Evolutionary conservation across 441 rosid species (phyloP), one percentile per base, ranked within the genome.

Genomic region (Gossypium armourianum): DNA sequence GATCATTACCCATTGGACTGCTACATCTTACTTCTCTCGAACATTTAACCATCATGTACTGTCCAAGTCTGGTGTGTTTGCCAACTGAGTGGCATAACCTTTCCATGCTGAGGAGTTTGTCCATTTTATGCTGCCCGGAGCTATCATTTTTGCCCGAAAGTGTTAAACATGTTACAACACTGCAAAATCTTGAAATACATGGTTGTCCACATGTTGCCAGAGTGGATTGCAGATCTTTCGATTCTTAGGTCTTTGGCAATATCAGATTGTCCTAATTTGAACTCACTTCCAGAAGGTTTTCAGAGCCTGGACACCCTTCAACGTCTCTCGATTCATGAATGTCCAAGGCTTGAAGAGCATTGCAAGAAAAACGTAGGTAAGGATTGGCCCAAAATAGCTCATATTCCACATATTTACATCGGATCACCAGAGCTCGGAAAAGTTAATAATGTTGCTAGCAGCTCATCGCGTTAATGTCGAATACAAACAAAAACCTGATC

Each of bases 141-240:
- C 57, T 79, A 19, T 47, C 59, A 29, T 75, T 68, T 49, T 75
- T 79, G 4, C 80, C 80, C 1, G 73, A 70, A 0, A 66, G 77
- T 50, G 15, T 73, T 19, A 71, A 79, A 73, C 13, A 64, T 23
- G 73, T 73, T 19, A 73, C 55, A 1, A 23, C 78, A 4, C 69
- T 55, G 70, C 55, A 12, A 8, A 59, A 49, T 32, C 28, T 74
- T 67, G 77, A 71, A 71, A 60, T 70, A 32, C 72, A 45, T 45
- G 29, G 65, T 43, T 77, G 75, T 67, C 56, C 28, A 6, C n/a
- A 19, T 2, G 5, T 57, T 73, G 56, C 76, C 66, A 3, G 73
- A 40, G 15, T 68, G 73, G 45, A 17, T 68, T 3, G 49, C 0
- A 2, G 19, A 69, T 15, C 69, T 74, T 61, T 15, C 54, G 1